Conservation (phyloP, 116 monocot genomes). For the Cymodocea nodosa region DNA sequence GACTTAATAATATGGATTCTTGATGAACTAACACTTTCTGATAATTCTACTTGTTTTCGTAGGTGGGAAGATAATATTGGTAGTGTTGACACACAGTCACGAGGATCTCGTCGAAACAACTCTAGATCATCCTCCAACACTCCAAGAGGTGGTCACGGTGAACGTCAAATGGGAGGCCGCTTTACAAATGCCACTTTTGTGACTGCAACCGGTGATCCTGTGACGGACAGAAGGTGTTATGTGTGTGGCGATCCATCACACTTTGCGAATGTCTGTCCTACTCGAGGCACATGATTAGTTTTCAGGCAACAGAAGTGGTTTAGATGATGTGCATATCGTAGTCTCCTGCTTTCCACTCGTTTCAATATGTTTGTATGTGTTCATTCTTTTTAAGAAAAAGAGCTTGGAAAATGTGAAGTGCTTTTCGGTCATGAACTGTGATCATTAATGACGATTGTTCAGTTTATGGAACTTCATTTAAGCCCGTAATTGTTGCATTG, state of each 20-base stretch:
- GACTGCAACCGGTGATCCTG: constrained; percentile 71
- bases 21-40: no score
- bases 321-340: no score
- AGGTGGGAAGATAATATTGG: constrained; percentile 74
- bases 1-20: no score
- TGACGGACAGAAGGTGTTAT: constrained; percentile 48
- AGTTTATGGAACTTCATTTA: no score
- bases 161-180: constrained; percentile 27
- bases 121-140: constrained; percentile 24
- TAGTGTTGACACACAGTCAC: constrained; percentile 16
- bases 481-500: no score
- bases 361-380: no score
- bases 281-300: constrained; percentile 22
- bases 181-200: constrained; percentile 47
- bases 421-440: no score
- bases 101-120: constrained; percentile 21
- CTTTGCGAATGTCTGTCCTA: constrained; percentile 81
- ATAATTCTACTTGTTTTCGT: neutral
- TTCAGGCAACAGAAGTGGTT: no score
- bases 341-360: no score
- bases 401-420: no score
- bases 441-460: no score
- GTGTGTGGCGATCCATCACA: constrained; percentile 80
- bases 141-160: constrained; percentile 26
- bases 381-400: no score